Base-by-base conservation (phyloP, 108 stramenopile species). In the Skeletonema potamos region DNA sequence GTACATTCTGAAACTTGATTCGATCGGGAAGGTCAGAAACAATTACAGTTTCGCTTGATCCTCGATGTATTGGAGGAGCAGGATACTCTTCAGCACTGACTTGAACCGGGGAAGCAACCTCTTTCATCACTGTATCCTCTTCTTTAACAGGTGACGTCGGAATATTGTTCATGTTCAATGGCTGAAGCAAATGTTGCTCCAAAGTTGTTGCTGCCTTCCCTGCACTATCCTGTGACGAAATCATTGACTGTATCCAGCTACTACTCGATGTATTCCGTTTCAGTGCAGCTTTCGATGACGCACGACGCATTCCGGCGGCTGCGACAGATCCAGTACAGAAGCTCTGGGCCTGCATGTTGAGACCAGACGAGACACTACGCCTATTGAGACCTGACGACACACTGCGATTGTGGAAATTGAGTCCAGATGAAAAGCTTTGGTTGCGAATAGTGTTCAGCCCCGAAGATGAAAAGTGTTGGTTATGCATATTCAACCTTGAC, bases 11-110 rank as follows among this genome's bases (percentile, higher is more conserved):
- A 30, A 62, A 72, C 34, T 72, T 78, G 10, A 78, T 78, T 22
- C 77, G 44, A 67, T 78, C 77, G 6, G 70, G 70, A 20, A 78
- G 15, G 59, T 58, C 66, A 13, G 77, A 78, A 15, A 78, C 46
- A 26, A 78, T 78, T n/a, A 64, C 44, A 62, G 28, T 66, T 24
- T 27, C 32, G 17, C 22, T 51, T 22, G 48, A 22, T 46, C 28
- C 29, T 51, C 46, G 59, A 0, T 30, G 3, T 8, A 33, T n/a
- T 12, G 68, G 41, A 69, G 68, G 68, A 37, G 68, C 26, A 17
- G 26, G 13, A 43, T 27, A 69, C 39, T 69, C 54, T 24, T 37
- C 33, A 24, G 51, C 24, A 17, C 13, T 39, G 27, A 63, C 62
- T 63, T 55, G 29, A 27, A 55, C 18, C 10, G 64, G 44, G 18